phyloP scores from a whole-genome alignment of 768 basidiomycete species.

The Tricholomella constricta region DNA sequence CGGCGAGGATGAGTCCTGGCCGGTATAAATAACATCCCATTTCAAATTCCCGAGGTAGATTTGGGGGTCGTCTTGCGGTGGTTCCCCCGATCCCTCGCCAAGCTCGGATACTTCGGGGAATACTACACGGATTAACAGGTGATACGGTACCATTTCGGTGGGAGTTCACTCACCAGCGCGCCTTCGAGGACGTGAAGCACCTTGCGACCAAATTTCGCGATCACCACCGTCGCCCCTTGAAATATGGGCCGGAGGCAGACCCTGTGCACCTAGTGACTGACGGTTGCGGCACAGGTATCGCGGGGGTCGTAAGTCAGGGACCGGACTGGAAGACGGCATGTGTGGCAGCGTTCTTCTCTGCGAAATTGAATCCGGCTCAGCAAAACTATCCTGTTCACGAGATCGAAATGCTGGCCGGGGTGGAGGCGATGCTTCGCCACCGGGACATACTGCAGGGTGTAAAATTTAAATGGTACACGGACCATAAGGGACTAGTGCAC shows the following conservation, averaged over 20 bases:
- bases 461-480: neutral
- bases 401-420: constrained; percentile 2
- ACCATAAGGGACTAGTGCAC: constrained; percentile 4
- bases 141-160: too few relatives aligned
- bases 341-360: neutral
- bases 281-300: neutral
- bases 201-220: neutral
- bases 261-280: constrained; percentile 4
- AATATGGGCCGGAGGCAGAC: neutral
- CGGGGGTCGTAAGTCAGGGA: neutral
- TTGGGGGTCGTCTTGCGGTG: constrained; percentile 2
- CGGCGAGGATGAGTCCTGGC: too few relatives aligned
- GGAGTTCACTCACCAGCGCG: constrained; percentile 3
- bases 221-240: neutral
- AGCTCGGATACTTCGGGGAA: neutral
- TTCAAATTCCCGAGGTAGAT: neutral
- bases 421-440: constrained; percentile 5
- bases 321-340: neutral
- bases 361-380: constrained; percentile 2
- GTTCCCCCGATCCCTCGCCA: neutral
- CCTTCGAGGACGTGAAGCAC: neutral
- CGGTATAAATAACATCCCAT: neutral
- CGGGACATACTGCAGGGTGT: constrained; percentile 7
- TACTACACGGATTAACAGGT: neutral
- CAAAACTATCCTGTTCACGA: constrained; percentile 3